Evolutionary conservation across 345 rosid species (phyloP), one percentile per base, ranked within the genome.

Genomic region (Kandelia obovata): DNA sequence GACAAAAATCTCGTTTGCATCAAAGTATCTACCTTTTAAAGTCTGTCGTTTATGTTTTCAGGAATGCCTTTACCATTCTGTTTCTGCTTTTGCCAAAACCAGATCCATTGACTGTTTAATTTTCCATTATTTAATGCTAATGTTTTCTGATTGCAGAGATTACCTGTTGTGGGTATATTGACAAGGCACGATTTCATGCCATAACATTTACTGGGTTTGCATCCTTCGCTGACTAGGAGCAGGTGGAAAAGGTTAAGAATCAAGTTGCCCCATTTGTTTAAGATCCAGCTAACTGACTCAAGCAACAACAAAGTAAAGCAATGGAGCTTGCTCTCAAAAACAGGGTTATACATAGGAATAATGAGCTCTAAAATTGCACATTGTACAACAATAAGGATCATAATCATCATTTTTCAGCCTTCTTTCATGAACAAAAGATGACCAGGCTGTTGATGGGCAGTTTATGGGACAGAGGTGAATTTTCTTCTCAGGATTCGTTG

Each of bases 141-240:
- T 49, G 61, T 39, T 53, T 56, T 49, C 62, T 20, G 16, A 62
- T 66, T 83, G 83, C 89, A 91, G 97, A 82, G 90, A 71, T 79
- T 86, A 19, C 95, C 97, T 2, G 83, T 91, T 32, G 92, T 87
- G 67, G 97, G 97, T 23, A 87, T 94, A 77, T 66, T 94, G 66
- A 89, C 98, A 7, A 80, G 96, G 81, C 97, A 91, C 26, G 98
- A 91, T 78, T 94, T 94, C 90, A 94, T 91, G 96, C 86, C 92
- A 1, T 93, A 83, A 78, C 97, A 95, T 72, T 72, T 89, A 71
- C 68, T 89, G 78, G 85, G 82, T 65, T 71, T 91, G 86, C 90
- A 86, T 71, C 97, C 97, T 1, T 43, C 78, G 26, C 82, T 84
- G 55, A 61, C 53, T 9, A 73, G 75, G 49, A 82, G 87, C 78